phyloP scores from a whole-genome alignment of 2,329 filamentous ascomycete genomes.

The Chaetothyriales sp. region DNA sequence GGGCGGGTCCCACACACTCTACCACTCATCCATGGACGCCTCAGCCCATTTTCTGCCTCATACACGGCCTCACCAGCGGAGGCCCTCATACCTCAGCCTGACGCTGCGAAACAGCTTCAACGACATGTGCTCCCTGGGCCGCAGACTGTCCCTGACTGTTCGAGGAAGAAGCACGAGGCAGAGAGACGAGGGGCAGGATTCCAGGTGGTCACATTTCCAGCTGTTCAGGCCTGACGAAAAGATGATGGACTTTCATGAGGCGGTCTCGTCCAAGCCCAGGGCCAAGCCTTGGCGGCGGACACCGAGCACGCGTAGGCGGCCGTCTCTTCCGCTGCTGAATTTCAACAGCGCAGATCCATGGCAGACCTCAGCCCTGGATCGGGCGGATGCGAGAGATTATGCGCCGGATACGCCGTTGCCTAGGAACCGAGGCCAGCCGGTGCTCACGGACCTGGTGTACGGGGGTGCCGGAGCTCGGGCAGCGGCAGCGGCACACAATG shows the following conservation, averaged over 20 bases:
- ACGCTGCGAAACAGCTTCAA: slow-evolving; percentile 16
- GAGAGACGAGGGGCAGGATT: slow-evolving; percentile 11
- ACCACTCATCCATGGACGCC: neutral
- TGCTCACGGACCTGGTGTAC: slow-evolving; percentile 27
- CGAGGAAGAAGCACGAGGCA: slow-evolving; percentile 8
- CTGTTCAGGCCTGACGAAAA: slow-evolving; percentile 5
- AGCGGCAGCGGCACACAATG: slow-evolving; percentile 38
- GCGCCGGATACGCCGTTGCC: slow-evolving; percentile 7
- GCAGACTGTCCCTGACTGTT: slow-evolving; percentile 17
- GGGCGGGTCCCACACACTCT: neutral
- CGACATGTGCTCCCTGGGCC: slow-evolving; percentile 13
- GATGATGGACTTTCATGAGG: slow-evolving; percentile 14
- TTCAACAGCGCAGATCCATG: slow-evolving; percentile 1
- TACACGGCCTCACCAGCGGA: slow-evolving; percentile 7
- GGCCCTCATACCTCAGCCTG: slow-evolving; percentile 14
- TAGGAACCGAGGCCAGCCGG: slow-evolving; percentile 24
- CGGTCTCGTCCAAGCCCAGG: slow-evolving; percentile 9
- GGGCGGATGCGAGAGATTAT: neutral
- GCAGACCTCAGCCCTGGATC: neutral
- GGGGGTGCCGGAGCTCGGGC: slow-evolving; percentile 34
- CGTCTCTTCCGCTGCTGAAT: slow-evolving; percentile 16
- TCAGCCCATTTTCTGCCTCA: neutral
- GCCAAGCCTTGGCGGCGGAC: slow-evolving; percentile 7
- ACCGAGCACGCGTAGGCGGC: slow-evolving; percentile 10
- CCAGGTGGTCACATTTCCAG: slow-evolving; percentile 4